phyloP scores from a whole-genome alignment of 768 basidiomycete species.

The Lepiota venenata region DNA sequence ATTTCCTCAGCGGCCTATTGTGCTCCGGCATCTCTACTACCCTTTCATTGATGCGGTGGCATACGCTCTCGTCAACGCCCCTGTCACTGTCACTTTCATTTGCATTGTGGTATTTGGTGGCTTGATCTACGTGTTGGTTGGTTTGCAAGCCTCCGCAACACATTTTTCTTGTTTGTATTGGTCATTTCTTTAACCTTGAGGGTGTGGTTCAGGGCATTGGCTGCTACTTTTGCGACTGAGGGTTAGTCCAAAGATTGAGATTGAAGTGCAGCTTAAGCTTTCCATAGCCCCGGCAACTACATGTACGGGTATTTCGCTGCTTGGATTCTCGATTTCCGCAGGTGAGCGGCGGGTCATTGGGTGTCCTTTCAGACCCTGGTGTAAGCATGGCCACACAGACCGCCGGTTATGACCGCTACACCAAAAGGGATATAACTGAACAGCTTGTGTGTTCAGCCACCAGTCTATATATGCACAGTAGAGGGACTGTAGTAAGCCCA shows the following conservation, averaged over 20 bases:
- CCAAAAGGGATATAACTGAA: too few relatives aligned
- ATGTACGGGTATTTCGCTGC: constrained; percentile 41
- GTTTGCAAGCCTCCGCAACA: constrained; percentile 45
- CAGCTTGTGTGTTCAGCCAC: too few relatives aligned
- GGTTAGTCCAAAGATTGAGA: constrained; percentile 51
- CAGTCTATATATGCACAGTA: too few relatives aligned
- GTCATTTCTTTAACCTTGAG: constrained; percentile 64
- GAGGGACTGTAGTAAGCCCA: too few relatives aligned
- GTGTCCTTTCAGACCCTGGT: too few relatives aligned
- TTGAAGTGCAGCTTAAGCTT: too few relatives aligned
- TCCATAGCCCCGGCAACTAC: constrained; percentile 54
- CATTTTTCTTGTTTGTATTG: constrained; percentile 54
- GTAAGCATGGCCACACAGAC: too few relatives aligned
- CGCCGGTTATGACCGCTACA: too few relatives aligned
- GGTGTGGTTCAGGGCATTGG: constrained; percentile 70
- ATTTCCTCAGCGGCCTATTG: constrained; percentile 58
- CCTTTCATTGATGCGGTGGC: constrained; percentile 39
- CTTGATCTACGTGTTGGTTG: constrained; percentile 60
- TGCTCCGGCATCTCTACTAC: constrained; percentile 58
- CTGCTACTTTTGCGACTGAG: constrained; percentile 56
- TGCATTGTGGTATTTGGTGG: constrained; percentile 42
- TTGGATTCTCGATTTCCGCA: constrained; percentile 28
- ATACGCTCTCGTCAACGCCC: constrained; percentile 57
- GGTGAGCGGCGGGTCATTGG: constrained; percentile 13
- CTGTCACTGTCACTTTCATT: constrained; percentile 52